Evolutionary conservation across 495 filamentous ascomycete species (phyloP).

Genomic region (Xylona heveae): DNA sequence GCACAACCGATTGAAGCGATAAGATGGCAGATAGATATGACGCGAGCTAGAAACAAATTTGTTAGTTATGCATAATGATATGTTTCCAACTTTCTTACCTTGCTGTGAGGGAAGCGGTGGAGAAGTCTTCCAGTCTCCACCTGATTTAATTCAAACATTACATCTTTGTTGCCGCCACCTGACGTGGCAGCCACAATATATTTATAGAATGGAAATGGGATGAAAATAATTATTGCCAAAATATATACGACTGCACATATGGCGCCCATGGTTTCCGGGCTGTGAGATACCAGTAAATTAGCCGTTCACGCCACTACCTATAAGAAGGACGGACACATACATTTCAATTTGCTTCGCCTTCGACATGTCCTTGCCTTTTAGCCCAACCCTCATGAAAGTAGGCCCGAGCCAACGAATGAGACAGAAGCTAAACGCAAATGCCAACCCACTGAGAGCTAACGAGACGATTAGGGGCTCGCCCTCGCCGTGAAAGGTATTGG

Average conservation of each 20-base stretch:
- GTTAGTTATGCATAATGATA: constrained; percentile 1
- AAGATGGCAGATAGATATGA: constrained; percentile 89
- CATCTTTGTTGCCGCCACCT: constrained; percentile 78
- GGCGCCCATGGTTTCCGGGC: constrained; percentile 94
- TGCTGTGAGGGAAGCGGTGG: constrained; percentile 84
- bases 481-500: constrained; percentile 65
- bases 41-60: constrained; percentile 38
- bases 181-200: constrained; percentile 93
- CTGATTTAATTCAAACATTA: constrained; percentile 40
- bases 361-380: constrained; percentile 80
- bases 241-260: constrained; percentile 87
- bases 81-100: constrained; percentile 27
- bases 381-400: constrained; percentile 66
- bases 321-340: constrained; percentile 20
- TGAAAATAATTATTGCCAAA: constrained; percentile 67
- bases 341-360: constrained; percentile 58
- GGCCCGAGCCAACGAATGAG: constrained; percentile 90
- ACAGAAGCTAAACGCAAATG: constrained; percentile 57
- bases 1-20: constrained; percentile 68
- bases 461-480: constrained; percentile 81
- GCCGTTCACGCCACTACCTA: background rate
- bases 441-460: constrained; percentile 64
- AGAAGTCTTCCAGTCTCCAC: constrained; percentile 60
- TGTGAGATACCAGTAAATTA: constrained; percentile 11
- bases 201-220: constrained; percentile 94